These are phyloP conservation scores for Diaporthe ampelina DNA, from an alignment of 2,329 filamentous ascomycete genomes.

Conservation along the genomic window DNA sequence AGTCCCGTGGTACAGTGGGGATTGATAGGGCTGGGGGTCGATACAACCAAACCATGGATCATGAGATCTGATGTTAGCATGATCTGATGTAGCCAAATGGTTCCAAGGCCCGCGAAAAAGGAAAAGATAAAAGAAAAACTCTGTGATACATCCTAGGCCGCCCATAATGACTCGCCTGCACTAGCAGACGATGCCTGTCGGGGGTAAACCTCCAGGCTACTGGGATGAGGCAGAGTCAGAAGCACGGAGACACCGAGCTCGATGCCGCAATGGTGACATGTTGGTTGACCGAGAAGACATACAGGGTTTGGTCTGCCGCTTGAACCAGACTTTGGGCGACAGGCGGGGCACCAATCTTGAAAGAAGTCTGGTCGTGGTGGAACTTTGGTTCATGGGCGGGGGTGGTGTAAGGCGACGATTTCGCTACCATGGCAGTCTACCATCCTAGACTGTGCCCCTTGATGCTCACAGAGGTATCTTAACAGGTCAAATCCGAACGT, in stretches of 20 bases:
- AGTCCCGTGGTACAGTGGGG: background rate
- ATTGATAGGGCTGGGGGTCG: background rate
- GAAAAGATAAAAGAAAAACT: too few relatives aligned
- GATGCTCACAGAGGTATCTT: constrained; percentile 1
- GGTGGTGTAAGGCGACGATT: background rate
- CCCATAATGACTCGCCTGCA: background rate
- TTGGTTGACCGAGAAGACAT: background rate
- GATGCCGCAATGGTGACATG: background rate
- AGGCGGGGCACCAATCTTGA: constrained; percentile 22
- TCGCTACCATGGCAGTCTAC: constrained; percentile 17
- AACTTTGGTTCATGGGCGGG: constrained; percentile 30
- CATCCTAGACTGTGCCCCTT: background rate
- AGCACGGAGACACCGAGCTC: constrained; percentile 2
- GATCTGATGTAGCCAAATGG: background rate
- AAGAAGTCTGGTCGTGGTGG: constrained; percentile 21
- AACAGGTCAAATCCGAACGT: background rate
- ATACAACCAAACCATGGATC: background rate
- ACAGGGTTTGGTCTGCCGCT: constrained; percentile 16
- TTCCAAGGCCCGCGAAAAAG: background rate
- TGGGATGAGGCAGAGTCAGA: constrained; percentile 5
- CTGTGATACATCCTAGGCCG: background rate
- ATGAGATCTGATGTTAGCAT: constrained; percentile 2
- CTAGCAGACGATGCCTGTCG: background rate
- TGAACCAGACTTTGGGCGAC: constrained; percentile 15
- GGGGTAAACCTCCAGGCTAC: background rate